A percentile compares a stretch with the other conserved stretches of the same genome.
Evolutionary conservation across 345 rosid species (phyloP).

Genomic region (Dipteronia sinensis): DNA sequence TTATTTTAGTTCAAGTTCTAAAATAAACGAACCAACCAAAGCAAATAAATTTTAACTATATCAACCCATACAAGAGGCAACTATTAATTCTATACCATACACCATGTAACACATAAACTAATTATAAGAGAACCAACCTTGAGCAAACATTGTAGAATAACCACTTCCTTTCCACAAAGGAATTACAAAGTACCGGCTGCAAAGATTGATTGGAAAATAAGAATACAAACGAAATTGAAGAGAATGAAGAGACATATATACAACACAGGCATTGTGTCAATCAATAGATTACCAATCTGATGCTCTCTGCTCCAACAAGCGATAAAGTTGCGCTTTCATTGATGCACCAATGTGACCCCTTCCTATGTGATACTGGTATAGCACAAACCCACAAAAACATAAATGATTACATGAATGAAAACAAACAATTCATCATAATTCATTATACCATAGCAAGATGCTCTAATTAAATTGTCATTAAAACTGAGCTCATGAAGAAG

Average conservation of each 20-base stretch:
- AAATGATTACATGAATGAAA: constrained; percentile 8
- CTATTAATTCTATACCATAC: background rate
- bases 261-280: constrained; percentile 18
- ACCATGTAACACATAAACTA: background rate
- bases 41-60: background rate
- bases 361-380: constrained; percentile 77
- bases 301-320: constrained; percentile 75
- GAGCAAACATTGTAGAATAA: constrained; percentile 87
- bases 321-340: constrained; percentile 76
- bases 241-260: background rate
- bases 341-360: constrained; percentile 81
- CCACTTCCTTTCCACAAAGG: constrained; percentile 94
- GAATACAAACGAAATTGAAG: background rate
- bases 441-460: background rate
- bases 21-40: constrained; percentile 6
- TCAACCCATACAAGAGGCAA: constrained; percentile 6
- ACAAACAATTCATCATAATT: background rate
- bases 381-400: constrained; percentile 17
- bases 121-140: constrained; percentile 50
- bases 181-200: constrained; percentile 87
- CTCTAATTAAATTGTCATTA: background rate
- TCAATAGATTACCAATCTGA: constrained; percentile 61
- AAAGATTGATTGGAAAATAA: constrained; percentile 15
- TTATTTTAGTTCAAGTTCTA: background rate
- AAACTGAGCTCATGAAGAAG: background rate